Base-by-base conservation (phyloP, 371 early-diverging fungal genomes). In the Mortierella sp. region DNA sequence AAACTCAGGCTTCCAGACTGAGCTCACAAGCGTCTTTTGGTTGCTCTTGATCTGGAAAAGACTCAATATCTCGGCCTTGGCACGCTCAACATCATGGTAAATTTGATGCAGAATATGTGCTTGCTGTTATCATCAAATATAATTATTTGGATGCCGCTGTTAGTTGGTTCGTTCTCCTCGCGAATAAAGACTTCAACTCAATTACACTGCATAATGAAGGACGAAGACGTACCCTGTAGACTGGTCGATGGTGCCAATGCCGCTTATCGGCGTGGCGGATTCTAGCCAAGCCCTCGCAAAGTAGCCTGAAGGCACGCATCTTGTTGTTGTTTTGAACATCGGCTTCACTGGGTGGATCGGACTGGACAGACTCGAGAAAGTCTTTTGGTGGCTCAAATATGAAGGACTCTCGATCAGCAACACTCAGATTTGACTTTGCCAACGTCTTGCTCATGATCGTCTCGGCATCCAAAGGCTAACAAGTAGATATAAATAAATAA, bases 1-100 rank as follows among this genome's bases (percentile, higher is more conserved):
- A 85, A 91, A 94, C 58, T 88, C 92, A 7, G 93, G 91, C 45
- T 91, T 92, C 94, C 94, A 94, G 41, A 94, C 83, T 13, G 83
- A 91, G 66, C 88, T 91, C 14, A 90, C 87, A 29, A 88, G 87
- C 6, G 86, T 85, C 71, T 91, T 91, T 4, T 85, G 74, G 34
- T 85, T 91, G 4, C 86, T 77, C 71, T 88, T 88, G 37, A 93
- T 77, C 7, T 90, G 87, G 70, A 93, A 92, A 0, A 93, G 66
- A 39, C 86, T 85, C n/a, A 89, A 55, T 41, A 94, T 65, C 64
- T 91, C 90, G 0, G 78, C 53, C 66, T 92, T 92, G 24, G 95
- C 94, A 26, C 85, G 73, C n/a, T 90, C 87, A 4, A 87, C 71
- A 76, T 92, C 88, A 41, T 86, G 82, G 53, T 88, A 90, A 1